Conservation (phyloP, 2,329 filamentous ascomycete genomes). For the Akanthomyces dipterigenus region DNA sequence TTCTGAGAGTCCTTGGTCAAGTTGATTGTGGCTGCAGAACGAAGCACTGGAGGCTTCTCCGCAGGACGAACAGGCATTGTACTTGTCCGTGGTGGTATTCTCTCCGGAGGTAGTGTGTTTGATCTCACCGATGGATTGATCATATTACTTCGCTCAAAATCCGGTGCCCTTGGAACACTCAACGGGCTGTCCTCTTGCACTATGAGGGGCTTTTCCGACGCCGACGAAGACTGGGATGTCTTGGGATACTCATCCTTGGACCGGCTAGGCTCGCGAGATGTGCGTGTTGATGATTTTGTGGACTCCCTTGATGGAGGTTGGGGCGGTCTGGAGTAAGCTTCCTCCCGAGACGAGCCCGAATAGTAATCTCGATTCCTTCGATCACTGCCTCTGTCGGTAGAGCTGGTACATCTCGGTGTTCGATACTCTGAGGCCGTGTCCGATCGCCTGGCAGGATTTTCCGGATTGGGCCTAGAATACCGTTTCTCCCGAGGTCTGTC, state of each 20-base stretch:
- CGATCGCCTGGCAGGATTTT: constrained; percentile 7
- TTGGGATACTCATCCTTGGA: constrained; percentile 34
- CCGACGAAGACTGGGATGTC: constrained; percentile 20
- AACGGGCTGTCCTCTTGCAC: constrained; percentile 28
- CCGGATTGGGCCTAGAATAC: background rate
- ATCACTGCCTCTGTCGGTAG: constrained; percentile 27
- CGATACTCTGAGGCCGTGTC: constrained; percentile 22
- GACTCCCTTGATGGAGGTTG: background rate
- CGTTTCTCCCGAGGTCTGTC: constrained; percentile 7
- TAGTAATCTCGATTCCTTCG: constrained; percentile 21
- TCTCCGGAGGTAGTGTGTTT: background rate
- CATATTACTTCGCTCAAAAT: background rate
- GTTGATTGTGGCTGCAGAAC: constrained; percentile 1
- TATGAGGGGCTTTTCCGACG: constrained; percentile 29
- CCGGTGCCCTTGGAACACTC: background rate
- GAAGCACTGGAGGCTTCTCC: constrained; percentile 10
- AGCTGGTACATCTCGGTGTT: constrained; percentile 22
- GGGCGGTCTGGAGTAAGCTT: background rate
- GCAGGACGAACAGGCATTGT: background rate
- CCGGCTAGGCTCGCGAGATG: constrained; percentile 27
- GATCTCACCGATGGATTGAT: background rate
- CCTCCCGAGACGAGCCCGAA: constrained; percentile 15
- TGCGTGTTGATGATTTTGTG: constrained; percentile 15
- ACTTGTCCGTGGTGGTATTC: background rate
- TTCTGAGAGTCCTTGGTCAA: background rate